Evolutionary conservation across 768 basidiomycete genomes (phyloP), one percentile per base, ranked within the genome.

Genomic region (Xerocomus potaroensis): DNA sequence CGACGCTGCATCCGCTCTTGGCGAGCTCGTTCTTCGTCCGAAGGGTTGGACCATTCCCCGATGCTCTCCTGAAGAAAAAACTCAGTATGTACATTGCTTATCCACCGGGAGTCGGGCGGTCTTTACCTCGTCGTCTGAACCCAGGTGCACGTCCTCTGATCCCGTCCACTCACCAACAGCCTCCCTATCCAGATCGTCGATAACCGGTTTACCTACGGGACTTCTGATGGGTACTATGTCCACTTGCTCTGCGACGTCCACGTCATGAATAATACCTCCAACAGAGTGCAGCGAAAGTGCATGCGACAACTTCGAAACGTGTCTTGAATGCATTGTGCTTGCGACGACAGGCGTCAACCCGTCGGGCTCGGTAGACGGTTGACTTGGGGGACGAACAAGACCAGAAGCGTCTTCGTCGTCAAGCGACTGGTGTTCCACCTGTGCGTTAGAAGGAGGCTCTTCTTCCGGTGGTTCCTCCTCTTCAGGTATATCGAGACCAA

Each of bases 21-120:
- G 18, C 88, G 79, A 4, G 84, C 88, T 23, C 84, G 78, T 60
- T 92, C 90, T 65, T 92, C 90, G 59, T 92, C 90, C 21, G 90
- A 92, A 15, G 90, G 90, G 58, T 92, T 92, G 19, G 90, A 92
- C 78, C 79, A 92, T 68, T 92, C 89, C 22, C 87, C 88, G 40
- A 89, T 83, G 55, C 87, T 90, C 83, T 88, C 71, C 54, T 66
- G 51, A 47, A 23, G n/a, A 46, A 43, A 51, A 34, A 51, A 34
- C 47, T 53, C 24, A 47, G 34, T 16, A 50, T 39, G 33, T 11
- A 29, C 42, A 30, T 39, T 47, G 48, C n/a, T n/a, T 51, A 43
- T 33, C 18, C 12, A 12, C 23, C 2, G 8, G 3, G 16, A n/a
- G 29, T 16, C 11, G 7, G 7, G 8, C 39, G 42, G 60, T 74